Evolutionary conservation across 108 stramenopile genomes (phyloP).

Genomic region (Skeletonema costatum): DNA sequence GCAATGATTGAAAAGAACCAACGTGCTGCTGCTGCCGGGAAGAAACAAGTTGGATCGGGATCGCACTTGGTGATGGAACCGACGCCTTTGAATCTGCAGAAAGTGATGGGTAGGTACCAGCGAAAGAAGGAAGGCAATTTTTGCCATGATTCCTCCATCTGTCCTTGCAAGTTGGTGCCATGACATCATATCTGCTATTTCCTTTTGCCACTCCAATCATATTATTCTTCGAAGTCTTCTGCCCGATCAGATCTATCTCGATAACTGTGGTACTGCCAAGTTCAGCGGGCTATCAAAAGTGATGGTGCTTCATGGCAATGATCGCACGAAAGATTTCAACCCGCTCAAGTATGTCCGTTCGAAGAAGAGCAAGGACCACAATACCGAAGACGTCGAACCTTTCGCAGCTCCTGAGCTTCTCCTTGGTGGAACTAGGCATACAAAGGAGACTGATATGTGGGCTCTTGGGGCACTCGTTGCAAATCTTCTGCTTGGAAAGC

Average conservation of each 20-base stretch:
- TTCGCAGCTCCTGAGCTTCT: conserved; percentile 81
- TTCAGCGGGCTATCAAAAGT: conserved; percentile 74
- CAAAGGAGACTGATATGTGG: conserved; percentile 85
- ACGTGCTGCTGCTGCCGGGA: conserved; percentile 49
- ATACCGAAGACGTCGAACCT: conserved; percentile 67
- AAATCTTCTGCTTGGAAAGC: conserved; percentile 73
- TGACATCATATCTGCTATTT: conserved; percentile 77
- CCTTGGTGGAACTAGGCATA: conserved; percentile 73
- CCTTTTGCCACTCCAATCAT: conserved; percentile 81
- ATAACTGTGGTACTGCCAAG: conserved; percentile 79
- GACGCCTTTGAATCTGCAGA: conserved; percentile 77
- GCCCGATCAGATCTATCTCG: conserved; percentile 77
- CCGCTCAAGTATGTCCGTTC: conserved; percentile 50
- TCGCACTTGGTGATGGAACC: conserved; percentile 81
- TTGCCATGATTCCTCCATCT: conserved; percentile 49
- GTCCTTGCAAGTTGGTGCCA: conserved; percentile 77
- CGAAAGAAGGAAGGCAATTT: conserved; percentile 26
- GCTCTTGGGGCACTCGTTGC: conserved; percentile 80
- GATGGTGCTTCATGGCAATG: conserved; percentile 56
- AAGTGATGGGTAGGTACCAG: conserved; percentile 58
- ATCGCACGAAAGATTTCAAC: conserved; percentile 47
- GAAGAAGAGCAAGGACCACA: conserved; percentile 52
- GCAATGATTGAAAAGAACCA: conserved; percentile 78
- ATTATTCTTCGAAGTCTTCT: conserved; percentile 73
- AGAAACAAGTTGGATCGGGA: conserved; percentile 59